Evolutionary conservation across 2,329 filamentous ascomycete genomes (phyloP), one percentile per base, ranked within the genome.

Genomic region (Pestalotiopsis sp.): DNA sequence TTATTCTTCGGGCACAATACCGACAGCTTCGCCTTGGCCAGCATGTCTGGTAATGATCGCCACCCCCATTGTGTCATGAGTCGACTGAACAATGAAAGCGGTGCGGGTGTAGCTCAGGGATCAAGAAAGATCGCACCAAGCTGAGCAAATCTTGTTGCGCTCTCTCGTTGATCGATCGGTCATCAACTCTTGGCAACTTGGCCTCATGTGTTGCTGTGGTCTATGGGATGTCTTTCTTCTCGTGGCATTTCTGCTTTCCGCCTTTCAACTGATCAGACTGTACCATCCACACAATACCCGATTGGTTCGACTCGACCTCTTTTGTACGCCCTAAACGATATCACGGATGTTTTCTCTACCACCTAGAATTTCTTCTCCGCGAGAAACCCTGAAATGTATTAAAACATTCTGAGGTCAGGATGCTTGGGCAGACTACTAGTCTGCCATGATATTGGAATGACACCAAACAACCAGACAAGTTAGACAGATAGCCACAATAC

Each of bases 1-100:
- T 87, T 99, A 64, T 95, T 95, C 79, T 99, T 97, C 81, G 94
- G 92, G 1, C 96, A 99, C 83, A 99, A 98, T 76, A 99, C 96
- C 0, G 95, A 98, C 77, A 90, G 88, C 1, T 91, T 92, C 82
- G 94, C 94, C 5, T 81, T 99, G 65, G 94, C 94, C 1, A 97
- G 94, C 3, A 97, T 98, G 93, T 89, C 91, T 48, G 92, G 91
- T 1, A 86, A 89, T 30, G 94, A 98, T 71, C 84, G 83, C 60
- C 88, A 88, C 66, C 93, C 96, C 0, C 82, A 88, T 40, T 96
- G 92, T 72, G 92, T 95, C 68, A 98, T 99, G 94, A 97, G 94
- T 69, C 91, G 96, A 64, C 90, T 88, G 59, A 77, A 35, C 6
- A 35, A 79, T 3, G 78, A 84, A 58, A 78, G 84, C 73, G 83